These are phyloP conservation scores for Wolfiporia cocos DNA, from an alignment of 1,284 basidiomycete species.

Conservation along the genomic window DNA sequence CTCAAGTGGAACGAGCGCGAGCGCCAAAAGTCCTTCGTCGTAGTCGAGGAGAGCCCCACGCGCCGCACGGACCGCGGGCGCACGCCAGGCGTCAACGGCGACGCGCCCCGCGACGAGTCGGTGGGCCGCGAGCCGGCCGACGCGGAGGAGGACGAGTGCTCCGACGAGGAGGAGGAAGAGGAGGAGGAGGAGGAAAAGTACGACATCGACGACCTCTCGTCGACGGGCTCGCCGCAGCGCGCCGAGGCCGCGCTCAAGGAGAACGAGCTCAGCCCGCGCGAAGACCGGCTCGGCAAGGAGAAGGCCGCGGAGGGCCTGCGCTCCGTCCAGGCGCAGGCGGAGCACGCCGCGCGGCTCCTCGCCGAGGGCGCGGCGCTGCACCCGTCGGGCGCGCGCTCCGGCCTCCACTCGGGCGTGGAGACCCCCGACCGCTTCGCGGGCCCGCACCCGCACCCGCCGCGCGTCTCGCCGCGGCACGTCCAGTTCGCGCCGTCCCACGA, in stretches of 20 bases:
- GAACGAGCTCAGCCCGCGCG: conserved; percentile 18
- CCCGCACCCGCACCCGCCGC: conserved; percentile 53
- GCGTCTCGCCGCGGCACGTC: conserved; percentile 47
- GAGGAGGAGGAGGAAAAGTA: conserved; percentile 75
- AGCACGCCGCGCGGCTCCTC: conserved; percentile 30
- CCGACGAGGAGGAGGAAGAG: conserved; percentile 39
- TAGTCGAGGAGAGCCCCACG: conserved; percentile 82
- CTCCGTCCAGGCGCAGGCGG: conserved; percentile 18
- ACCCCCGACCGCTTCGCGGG: conserved; percentile 74
- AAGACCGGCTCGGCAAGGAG: conserved; percentile 34
- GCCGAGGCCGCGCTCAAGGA: conserved; percentile 6
- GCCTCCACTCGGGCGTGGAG: conserved; percentile 58
- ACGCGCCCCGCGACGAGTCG: conserved; percentile 20
- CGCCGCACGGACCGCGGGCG: conserved; percentile 29
- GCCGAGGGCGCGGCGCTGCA: conserved; percentile 27
- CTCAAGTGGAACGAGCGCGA: conserved; percentile 98
- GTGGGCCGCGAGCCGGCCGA: conserved; percentile 32
- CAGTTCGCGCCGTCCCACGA: conserved; percentile 35
- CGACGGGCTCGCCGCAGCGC: conserved; percentile 22
- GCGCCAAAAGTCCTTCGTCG: conserved; percentile 94
- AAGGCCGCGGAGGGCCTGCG: conserved; percentile 18
- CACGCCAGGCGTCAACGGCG: conserved; percentile 5
- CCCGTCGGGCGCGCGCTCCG: conserved; percentile 31
- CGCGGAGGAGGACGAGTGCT: conserved; percentile 35
- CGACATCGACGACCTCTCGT: conserved; percentile 86